A percentile compares a stretch with the other conserved stretches of the same genome.
Conservation (phyloP, 768 basidiomycete genomes). For the Lyophyllum decastes region DNA sequence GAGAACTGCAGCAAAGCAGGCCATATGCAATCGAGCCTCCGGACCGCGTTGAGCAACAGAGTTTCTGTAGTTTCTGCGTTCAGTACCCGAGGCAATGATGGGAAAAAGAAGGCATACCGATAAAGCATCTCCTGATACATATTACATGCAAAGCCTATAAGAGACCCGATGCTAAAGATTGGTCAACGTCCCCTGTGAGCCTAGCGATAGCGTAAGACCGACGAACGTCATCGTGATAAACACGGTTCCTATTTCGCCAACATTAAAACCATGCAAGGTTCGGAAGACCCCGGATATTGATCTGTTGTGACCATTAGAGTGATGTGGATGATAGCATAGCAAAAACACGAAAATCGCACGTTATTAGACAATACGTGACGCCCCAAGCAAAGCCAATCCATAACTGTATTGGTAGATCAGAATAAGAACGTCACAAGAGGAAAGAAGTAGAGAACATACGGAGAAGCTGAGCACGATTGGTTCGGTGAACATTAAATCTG, state of each 20-base stretch:
- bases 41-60: constrained; percentile 36
- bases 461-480: constrained; percentile 75
- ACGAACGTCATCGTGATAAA: constrained; percentile 58
- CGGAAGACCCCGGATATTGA: constrained; percentile 59
- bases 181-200: not conserved
- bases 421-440: constrained; percentile 21
- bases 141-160: constrained; percentile 47
- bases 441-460: constrained; percentile 46
- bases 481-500: constrained; percentile 71
- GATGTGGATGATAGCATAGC: not conserved
- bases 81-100: not conserved
- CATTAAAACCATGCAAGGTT: constrained; percentile 58
- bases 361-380: constrained; percentile 66
- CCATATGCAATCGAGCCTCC: constrained; percentile 63
- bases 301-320: constrained; percentile 26
- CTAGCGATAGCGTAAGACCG: not conserved
- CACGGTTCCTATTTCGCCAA: constrained; percentile 58
- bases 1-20: constrained; percentile 54
- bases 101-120: constrained; percentile 32
- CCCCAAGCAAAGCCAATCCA: constrained; percentile 82
- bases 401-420: constrained; percentile 37
- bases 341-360: constrained; percentile 33
- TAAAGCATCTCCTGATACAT: constrained; percentile 53
- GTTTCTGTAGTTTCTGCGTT: constrained; percentile 23
- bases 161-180: constrained; percentile 50